A percentile compares a stretch with the other conserved stretches of the same genome.
Conservation (phyloP, 768 basidiomycete genomes). For the Lactifluus echinatus region DNA sequence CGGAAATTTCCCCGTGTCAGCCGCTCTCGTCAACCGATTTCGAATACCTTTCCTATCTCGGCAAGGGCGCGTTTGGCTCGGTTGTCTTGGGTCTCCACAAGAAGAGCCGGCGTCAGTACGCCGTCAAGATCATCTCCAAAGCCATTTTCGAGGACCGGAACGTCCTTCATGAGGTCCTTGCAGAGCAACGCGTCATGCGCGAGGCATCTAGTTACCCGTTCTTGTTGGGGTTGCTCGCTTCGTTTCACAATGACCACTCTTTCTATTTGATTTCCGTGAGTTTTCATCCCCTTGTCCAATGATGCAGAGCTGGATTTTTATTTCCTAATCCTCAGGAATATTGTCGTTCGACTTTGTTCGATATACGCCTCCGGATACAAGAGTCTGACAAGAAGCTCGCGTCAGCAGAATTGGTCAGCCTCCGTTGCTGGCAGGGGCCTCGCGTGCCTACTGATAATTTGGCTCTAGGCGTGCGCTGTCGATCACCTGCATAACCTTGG, state of each 20-base stretch:
- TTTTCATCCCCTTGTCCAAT: background rate
- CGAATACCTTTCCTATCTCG: conserved; percentile 6
- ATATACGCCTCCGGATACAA: conserved; percentile 1
- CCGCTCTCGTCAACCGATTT: conserved; percentile 8
- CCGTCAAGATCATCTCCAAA: conserved; percentile 23
- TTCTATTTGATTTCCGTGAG: conserved; percentile 24
- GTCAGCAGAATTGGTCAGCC: conserved; percentile 30
- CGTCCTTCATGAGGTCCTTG: conserved; percentile 1
- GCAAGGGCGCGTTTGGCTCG: conserved; percentile 11
- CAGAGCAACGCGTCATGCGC: conserved; percentile 6
- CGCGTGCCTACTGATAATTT: background rate
- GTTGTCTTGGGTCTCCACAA: conserved; percentile 22
- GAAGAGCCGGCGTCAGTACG: conserved; percentile 9
- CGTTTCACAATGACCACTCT: conserved; percentile 21
- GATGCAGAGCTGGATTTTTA: background rate
- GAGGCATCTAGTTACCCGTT: conserved; percentile 14
- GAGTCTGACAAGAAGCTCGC: conserved; percentile 25
- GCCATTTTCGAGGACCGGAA: background rate
- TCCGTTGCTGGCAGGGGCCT: background rate
- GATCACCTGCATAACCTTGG: conserved; percentile 85
- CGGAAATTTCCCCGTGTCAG: background rate
- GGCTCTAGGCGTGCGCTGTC: conserved; percentile 43
- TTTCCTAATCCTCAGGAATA: conserved; percentile 20
- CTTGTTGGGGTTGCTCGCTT: conserved; percentile 22
- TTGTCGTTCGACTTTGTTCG: conserved; percentile 14